phyloP scores from a whole-genome alignment of 1,284 basidiomycete genomes.

The Nidula niveotomentosa region DNA sequence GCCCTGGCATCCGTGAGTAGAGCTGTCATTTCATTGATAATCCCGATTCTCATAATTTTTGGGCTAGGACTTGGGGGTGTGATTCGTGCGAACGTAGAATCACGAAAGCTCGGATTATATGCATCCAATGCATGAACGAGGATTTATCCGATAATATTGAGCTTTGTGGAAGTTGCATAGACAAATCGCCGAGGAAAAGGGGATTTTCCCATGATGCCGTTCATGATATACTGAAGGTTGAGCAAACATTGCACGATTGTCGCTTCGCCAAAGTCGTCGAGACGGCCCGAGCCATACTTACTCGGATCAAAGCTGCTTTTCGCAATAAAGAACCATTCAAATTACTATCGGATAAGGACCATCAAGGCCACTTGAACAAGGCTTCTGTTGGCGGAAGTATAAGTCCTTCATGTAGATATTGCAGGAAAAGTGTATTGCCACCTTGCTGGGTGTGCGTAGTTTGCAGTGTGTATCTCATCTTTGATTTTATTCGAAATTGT shows the following conservation, averaged over 20 bases:
- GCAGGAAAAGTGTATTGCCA: constrained; percentile 20
- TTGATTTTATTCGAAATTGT: neutral
- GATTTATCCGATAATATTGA: constrained; percentile 32
- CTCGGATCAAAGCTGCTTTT: constrained; percentile 22
- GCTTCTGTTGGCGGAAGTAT: no score
- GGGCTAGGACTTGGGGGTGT: constrained; percentile 26
- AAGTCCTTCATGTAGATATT: constrained; percentile 20
- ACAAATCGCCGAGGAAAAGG: constrained; percentile 22
- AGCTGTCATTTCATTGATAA: neutral
- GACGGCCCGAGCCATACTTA: constrained; percentile 17
- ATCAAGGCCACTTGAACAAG: no score
- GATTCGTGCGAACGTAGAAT: constrained; percentile 30
- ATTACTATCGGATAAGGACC: no score
- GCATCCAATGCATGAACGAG: constrained; percentile 26
- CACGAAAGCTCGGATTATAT: constrained; percentile 26
- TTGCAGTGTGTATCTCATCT: constrained; percentile 22
- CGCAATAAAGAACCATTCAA: constrained; percentile 4
- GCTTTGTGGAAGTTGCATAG: constrained; percentile 25
- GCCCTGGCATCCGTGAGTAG: constrained; percentile 29
- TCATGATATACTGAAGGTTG: constrained; percentile 27
- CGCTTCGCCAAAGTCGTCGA: constrained; percentile 21
- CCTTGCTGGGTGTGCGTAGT: constrained; percentile 33
- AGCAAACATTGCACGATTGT: constrained; percentile 29
- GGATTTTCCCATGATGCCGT: constrained; percentile 26
- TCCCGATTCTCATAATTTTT: neutral